Conservation (phyloP, 768 basidiomycete genomes). For the Lactarius hengduanensis region DNA sequence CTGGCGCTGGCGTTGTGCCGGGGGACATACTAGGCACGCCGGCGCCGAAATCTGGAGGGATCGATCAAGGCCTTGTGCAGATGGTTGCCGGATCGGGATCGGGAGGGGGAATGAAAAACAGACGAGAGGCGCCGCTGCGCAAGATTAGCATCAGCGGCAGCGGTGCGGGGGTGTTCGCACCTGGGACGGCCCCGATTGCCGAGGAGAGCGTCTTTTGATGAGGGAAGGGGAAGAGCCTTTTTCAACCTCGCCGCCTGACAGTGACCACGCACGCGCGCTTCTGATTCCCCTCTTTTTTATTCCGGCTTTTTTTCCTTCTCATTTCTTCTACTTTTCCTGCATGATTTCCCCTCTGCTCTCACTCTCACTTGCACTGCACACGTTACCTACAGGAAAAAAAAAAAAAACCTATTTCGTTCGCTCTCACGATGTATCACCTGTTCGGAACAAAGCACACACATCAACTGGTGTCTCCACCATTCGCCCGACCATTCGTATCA, state of each 20-base stretch:
- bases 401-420: neutral
- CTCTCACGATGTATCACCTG: neutral
- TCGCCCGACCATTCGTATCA: neutral
- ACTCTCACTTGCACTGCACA: neutral
- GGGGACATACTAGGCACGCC: constrained; percentile 32
- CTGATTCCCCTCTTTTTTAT: neutral
- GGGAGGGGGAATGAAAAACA: constrained; percentile 31
- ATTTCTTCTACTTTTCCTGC: neutral
- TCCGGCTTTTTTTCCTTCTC: neutral
- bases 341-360: neutral
- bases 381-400: neutral
- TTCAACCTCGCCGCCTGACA: neutral
- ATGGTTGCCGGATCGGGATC: constrained; percentile 28
- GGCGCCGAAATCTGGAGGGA: constrained; percentile 22
- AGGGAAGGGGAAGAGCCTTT: neutral
- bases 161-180: constrained; percentile 30
- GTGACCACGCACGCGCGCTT: neutral
- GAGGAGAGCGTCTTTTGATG: constrained; percentile 28
- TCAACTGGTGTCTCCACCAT: neutral
- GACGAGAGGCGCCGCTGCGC: constrained; percentile 35
- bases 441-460: neutral
- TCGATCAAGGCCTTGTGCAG: constrained; percentile 25
- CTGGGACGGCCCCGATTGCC: constrained; percentile 30
- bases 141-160: constrained; percentile 38
- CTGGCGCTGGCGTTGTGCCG: constrained; percentile 37